Evolutionary conservation across 371 early-diverging fungal genomes (phyloP).

Genomic region (Phascolomyces articulosus): DNA sequence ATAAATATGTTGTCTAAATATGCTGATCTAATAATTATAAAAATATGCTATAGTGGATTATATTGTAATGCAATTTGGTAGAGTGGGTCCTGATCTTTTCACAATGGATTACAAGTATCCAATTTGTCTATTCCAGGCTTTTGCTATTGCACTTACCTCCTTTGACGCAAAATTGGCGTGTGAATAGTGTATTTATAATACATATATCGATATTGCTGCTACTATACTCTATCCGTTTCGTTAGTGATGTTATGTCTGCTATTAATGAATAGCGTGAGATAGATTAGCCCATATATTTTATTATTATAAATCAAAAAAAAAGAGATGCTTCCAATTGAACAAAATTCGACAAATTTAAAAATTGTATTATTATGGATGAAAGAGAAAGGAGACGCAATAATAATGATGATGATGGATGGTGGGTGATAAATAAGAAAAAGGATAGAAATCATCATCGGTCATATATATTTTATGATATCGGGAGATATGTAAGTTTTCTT

Average conservation of each 20-base stretch:
- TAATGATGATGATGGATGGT: too few relatives aligned
- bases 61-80: constrained; percentile 96
- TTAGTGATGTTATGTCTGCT: too few relatives aligned
- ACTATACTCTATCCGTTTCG: too few relatives aligned
- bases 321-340: too few relatives aligned
- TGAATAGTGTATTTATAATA: constrained; percentile 53
- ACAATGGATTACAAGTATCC: constrained; percentile 97
- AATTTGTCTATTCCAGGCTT: constrained; percentile 89
- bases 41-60: constrained; percentile 93
- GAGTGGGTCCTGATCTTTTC: constrained; percentile 80
- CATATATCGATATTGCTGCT: too few relatives aligned
- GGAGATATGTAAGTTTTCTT: constrained; percentile 6
- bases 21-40: not conserved
- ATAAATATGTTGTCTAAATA: not conserved
- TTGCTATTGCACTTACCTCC: constrained; percentile 92
- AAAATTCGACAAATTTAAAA: too few relatives aligned
- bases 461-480: too few relatives aligned
- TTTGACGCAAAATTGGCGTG: constrained; percentile 92
- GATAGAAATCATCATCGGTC: not conserved
- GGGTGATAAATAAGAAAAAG: not conserved
- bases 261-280: too few relatives aligned
- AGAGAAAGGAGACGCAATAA: too few relatives aligned
- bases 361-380: too few relatives aligned
- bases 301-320: too few relatives aligned
- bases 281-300: too few relatives aligned